Base-by-base conservation (phyloP, 2,329 filamentous ascomycete species). In the Fusarium tricinctum region DNA sequence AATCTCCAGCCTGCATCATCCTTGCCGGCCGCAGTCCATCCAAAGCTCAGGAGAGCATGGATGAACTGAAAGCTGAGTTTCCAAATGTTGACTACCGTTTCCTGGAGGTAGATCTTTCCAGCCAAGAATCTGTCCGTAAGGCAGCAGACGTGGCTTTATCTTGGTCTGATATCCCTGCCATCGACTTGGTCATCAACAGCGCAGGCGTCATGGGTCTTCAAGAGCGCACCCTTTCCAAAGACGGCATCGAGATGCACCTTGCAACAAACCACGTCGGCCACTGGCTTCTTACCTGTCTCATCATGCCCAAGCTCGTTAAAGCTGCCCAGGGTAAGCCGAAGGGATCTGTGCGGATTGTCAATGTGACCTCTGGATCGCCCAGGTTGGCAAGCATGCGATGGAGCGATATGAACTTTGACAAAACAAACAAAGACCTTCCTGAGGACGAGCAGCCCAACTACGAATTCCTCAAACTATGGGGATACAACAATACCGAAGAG, bases 321-420 rank as follows among this genome's bases (percentile, higher is more conserved):
- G 35, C 59, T 1, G 0, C 43, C 9, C 23, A 48, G 0, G 0
- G 1, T 1, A 56, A 35, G 6, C 59, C 43, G 1, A 44, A 44
- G 1, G 58, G 58, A 4, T 48, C 59, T 4, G 59, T 56, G 9
- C 32, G 59, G 6, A 15, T 63, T 5, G 6, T 56, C 20, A 63
- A 63, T 9, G 44, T 63, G 3, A 47, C 35, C 3, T 63, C 59
- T 1, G 58, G 4, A 2, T 63, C 58, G 0, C 58, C 59, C 3
- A 44, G 13, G 23, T 13, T 6, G 0, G 47, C 58, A 17, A 19
- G 3, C 6, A 63, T 63, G 20, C 59, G 59, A 5, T 63, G 59
- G 59, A 63, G 58, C 7, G 59, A 63, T 8, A 63, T 63, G 43
- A 56, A 63, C 6, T 63, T 63, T n/a, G 30, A 44, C 0, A 63